These are phyloP conservation scores for Coniferiporia sulphurascens DNA, from an alignment of 1,284 basidiomycete genomes.

Conservation along the genomic window DNA sequence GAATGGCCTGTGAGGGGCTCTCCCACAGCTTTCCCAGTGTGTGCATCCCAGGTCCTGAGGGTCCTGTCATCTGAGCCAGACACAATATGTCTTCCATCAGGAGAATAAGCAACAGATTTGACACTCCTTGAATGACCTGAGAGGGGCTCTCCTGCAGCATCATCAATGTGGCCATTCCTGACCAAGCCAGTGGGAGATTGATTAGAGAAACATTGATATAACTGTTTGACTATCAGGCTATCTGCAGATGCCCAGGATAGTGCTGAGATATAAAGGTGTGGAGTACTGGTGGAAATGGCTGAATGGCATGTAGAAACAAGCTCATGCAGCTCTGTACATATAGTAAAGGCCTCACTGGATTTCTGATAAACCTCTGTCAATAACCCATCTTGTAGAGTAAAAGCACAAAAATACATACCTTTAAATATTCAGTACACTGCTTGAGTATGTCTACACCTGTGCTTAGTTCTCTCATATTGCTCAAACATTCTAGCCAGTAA, in stretches of 20 bases:
- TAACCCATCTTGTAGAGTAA: background rate
- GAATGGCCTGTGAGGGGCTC: constrained; percentile 47
- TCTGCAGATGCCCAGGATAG: no score
- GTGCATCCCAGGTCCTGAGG: no score
- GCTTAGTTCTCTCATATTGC: background rate
- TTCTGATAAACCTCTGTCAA: no score
- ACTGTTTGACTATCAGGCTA: constrained; percentile 22
- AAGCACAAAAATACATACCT: background rate
- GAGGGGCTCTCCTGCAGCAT: background rate
- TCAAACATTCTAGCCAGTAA: constrained; percentile 2
- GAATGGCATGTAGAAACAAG: background rate
- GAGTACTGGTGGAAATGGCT: no score
- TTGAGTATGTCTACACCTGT: background rate
- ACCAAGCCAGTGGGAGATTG: no score
- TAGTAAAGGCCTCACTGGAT: no score
- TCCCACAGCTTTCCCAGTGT: background rate
- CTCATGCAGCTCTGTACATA: background rate
- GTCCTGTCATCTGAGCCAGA: no score
- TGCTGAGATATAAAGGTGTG: no score
- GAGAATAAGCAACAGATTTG: background rate
- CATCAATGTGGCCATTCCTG: no score
- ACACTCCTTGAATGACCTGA: constrained; percentile 4
- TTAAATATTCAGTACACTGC: background rate
- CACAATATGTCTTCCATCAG: no score
- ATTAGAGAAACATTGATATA: no score